These are phyloP conservation scores for Tetrapisispora fleetii DNA, from an alignment of 805 yeast genomes.

Conservation along the genomic window DNA sequence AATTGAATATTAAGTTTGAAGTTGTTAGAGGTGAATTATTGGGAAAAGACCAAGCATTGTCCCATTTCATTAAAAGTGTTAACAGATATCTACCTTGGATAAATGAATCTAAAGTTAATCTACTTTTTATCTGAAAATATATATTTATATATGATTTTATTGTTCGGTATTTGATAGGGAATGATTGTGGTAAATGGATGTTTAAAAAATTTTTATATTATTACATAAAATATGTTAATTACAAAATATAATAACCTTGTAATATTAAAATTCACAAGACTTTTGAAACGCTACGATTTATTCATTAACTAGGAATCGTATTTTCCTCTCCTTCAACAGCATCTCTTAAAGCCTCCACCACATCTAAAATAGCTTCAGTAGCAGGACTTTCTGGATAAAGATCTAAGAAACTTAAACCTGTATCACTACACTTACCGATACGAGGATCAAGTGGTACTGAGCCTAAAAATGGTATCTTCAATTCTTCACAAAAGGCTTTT, in stretches of 20 bases:
- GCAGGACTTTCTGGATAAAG: constrained; percentile 89
- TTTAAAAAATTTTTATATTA: no score
- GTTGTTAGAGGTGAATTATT: constrained; percentile 4
- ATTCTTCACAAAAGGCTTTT: constrained; percentile 65
- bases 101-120: constrained; percentile 5
- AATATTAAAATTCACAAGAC: neutral
- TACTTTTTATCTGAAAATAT: neutral
- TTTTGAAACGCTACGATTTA: no score
- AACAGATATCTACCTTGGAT: constrained; percentile 15
- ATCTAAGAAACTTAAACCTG: constrained; percentile 77
- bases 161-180: no score
- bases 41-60: constrained; percentile 4
- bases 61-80: constrained; percentile 7
- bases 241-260: neutral
- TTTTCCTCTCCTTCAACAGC: constrained; percentile 31
- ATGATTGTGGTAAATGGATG: no score
- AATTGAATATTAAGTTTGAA: constrained; percentile 5
- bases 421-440: constrained; percentile 80
- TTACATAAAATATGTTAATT: neutral
- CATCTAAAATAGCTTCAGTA: constrained; percentile 70
- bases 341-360: constrained; percentile 64
- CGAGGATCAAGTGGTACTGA: constrained; percentile 94
- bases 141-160: neutral
- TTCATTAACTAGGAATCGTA: no score
- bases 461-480: constrained; percentile 73